Conservation (phyloP, 306 rosid species). For the Abrus precatorius region DNA sequence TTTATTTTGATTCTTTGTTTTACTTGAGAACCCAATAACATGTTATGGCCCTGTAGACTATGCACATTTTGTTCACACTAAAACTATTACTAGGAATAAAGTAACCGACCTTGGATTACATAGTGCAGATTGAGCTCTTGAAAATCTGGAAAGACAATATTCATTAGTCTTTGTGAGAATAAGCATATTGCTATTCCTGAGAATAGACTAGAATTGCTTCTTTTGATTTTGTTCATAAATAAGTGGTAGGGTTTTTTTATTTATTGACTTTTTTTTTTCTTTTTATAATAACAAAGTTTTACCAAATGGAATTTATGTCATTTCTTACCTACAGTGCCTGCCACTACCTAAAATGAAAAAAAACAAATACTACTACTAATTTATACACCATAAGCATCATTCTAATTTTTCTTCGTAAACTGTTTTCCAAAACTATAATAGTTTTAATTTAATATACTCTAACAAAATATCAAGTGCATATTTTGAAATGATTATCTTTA, state of each 20-base stretch:
- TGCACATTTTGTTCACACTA: conserved; percentile 28
- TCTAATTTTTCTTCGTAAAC: background rate
- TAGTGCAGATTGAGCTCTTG: conserved; percentile 11
- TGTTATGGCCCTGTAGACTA: conserved; percentile 19
- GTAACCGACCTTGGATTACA: conserved; percentile 36
- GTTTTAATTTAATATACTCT: background rate
- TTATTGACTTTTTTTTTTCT: background rate
- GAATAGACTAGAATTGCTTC: conserved; percentile 13
- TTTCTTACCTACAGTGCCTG: background rate
- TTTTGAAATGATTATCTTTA: no score
- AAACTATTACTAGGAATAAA: conserved; percentile 47
- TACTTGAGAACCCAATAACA: conserved; percentile 46
- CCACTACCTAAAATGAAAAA: background rate
- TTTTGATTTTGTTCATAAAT: conserved; percentile 23
- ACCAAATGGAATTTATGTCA: background rate
- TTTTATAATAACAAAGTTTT: conserved; percentile 6
- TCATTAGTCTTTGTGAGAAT: conserved; percentile 22
- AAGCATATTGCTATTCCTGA: conserved; percentile 22
- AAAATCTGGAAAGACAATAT: conserved; percentile 27
- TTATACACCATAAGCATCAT: background rate
- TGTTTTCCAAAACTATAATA: background rate
- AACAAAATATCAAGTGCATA: no score
- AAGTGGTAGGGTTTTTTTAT: background rate
- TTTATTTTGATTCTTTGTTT: conserved; percentile 62
- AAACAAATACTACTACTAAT: background rate